Evolutionary conservation across 148 eudicot genomes (phyloP), one percentile per base, ranked within the genome.

Genomic region (Amaranthus palmeri): DNA sequence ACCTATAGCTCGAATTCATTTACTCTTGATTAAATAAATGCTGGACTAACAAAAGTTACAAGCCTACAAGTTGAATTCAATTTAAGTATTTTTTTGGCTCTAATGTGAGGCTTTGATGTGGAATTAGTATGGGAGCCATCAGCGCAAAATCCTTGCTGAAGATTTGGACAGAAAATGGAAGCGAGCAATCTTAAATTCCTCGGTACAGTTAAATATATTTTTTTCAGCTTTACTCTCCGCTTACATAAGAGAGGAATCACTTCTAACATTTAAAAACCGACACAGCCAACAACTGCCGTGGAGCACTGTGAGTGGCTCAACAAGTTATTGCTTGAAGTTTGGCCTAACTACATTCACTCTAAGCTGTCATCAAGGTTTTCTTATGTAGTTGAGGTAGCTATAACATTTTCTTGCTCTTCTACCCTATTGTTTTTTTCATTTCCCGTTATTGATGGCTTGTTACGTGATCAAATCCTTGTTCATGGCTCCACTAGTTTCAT

Each of bases 301-400:
- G 99, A 96, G 77, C 95, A 90, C 73, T 96, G 96, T 79, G 92
- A 90, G 77, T 96, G 99, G 99, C 85, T 96, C 75, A 92, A 92
- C 87, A 96, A 88, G 87, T 84, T 96, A 74, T 68, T 96, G 67
- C 75, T 76, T 73, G 93, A 90, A 73, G 74, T 96, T 72, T 96
- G 99, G 99, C 85, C 93, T 47, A 80, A 83, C 68, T 96, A 78
- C 80, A 83, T 96, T 54, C 88, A 84, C 79, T 91, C 90, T 15
- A 90, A 78, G 89, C 75, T 96, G 75, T 96, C 95, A 51, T 76
- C 74, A 61, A 87, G 71, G 80, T 86, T 96, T 71, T 85, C 90
- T 41, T 81, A 89, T 56, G 69, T 85, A 46, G 85, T 96, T 73
- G 99, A 96, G 99, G 99, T 92, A 62, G 62, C 62, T 76, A 7